A percentile compares a stretch with the other conserved stretches of the same genome.
phyloP scores from a whole-genome alignment of 345 rosid genomes.

The Aquilaria yunnanensis region DNA sequence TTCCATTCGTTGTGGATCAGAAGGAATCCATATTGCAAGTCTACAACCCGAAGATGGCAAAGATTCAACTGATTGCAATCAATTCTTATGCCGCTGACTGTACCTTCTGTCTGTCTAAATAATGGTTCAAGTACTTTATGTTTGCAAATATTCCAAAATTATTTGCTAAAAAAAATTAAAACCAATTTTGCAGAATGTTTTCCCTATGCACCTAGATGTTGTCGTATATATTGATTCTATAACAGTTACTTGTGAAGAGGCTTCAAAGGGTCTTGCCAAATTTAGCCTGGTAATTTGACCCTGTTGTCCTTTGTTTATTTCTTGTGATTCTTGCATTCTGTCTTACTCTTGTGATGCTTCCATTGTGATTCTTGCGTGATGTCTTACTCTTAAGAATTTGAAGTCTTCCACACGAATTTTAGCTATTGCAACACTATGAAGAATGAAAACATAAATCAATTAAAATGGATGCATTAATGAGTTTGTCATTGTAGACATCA shows the following conservation, averaged over 20 bases:
- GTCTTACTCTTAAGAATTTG: no score
- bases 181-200: constrained; percentile 63
- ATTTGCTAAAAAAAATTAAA: not conserved
- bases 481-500: no score
- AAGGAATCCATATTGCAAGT: constrained; percentile 88
- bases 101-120: constrained; percentile 93
- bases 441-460: no score
- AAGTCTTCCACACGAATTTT: no score
- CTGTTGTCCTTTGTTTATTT: constrained; percentile 17
- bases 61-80: constrained; percentile 91
- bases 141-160: constrained; percentile 1
- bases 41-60: constrained; percentile 61
- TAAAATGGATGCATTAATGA: no score
- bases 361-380: no score
- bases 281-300: constrained; percentile 66
- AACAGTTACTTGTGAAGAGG: constrained; percentile 82
- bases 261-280: constrained; percentile 75
- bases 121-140: constrained; percentile 38
- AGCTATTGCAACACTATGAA: no score
- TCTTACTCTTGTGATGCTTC: not conserved
- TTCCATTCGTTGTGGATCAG: constrained; percentile 92
- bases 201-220: constrained; percentile 67
- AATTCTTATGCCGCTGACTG: constrained; percentile 79
- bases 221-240: constrained; percentile 81
- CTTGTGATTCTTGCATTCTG: no score